Evolutionary conservation across 768 basidiomycete genomes (phyloP).

Genomic region (Auriscalpium orientale): DNA sequence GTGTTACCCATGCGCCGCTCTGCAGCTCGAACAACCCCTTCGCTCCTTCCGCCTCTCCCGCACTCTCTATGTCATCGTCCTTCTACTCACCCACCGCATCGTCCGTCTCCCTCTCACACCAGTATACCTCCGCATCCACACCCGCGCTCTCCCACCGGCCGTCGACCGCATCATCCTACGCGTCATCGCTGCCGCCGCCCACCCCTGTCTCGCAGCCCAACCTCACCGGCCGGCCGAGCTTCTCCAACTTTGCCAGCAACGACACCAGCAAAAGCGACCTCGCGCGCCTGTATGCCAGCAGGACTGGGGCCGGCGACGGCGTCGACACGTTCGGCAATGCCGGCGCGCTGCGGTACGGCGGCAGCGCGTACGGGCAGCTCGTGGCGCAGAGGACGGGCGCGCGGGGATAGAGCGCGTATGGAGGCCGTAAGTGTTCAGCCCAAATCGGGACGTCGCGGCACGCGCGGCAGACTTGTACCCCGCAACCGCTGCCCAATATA

Average conservation of each 20-base stretch:
- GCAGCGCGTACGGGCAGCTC: constrained; percentile 1
- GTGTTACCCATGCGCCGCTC: neutral
- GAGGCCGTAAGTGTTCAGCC: too few species aligned
- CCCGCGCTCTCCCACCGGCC: constrained; percentile 11
- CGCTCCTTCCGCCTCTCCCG: constrained; percentile 30
- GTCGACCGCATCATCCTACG: constrained; percentile 9
- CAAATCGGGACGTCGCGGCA: too few species aligned
- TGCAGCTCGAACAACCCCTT: constrained; percentile 88
- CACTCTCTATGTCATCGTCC: constrained; percentile 34
- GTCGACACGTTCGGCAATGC: constrained; percentile 15
- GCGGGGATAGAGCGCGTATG: neutral
- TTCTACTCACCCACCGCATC: constrained; percentile 20
- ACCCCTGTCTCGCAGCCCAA: constrained; percentile 10
- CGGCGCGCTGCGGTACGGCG: constrained; percentile 11
- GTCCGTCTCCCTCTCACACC: neutral
- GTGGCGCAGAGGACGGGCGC: constrained; percentile 6
- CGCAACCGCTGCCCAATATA: too few species aligned
- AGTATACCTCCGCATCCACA: constrained; percentile 5
- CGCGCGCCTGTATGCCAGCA: neutral
- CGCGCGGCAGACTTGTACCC: too few species aligned
- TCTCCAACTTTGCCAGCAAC: neutral
- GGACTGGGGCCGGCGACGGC: constrained; percentile 6
- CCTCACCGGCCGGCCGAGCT: neutral
- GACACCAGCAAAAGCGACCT: neutral
- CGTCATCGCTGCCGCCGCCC: constrained; percentile 11